Evolutionary conservation across 225 moss, liverwort and hornwort species (phyloP), one percentile per base, ranked within the genome.

Genomic region (Polytrichum formosum): DNA sequence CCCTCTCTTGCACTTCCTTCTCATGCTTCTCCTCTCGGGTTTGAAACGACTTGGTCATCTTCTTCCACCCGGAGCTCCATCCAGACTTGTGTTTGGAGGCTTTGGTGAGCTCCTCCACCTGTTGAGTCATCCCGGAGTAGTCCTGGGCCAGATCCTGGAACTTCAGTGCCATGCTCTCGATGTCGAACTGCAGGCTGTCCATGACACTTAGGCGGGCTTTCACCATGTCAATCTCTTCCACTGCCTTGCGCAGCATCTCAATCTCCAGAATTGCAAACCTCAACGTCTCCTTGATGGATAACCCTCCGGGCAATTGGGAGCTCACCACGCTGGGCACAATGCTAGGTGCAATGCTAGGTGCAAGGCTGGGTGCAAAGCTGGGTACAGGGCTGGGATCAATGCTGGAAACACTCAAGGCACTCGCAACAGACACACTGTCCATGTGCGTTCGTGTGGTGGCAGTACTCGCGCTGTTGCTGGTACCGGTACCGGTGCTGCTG

Each of bases 11-110:
- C 46, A 46, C 46, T 46, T 46, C 46, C 46, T 46, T 46, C 46
- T 46, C 46, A 46, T 46, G 46, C 46, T 46, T 46, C 46, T 46
- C 46, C 46, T 46, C 46, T 16, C 46, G 46, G 1, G 54, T 61
- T 1, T 79, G 70, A 67, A 75, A 79, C 31, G 79, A 62, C 63
- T 79, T 79, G 61, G 63, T 67, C 63, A 75, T 75, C 35, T 75
- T 79, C 71, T 79, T 79, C 79, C 79, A 79, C 27, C 79, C 79
- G 28, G 79, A 79, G 37, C 61, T 79, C 79, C 79, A 79, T 7
- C 71, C 71, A 13, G 33, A 55, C 22, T 74, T 74, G 10, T 79
- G 61, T 70, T 74, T 74, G 28, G 75, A 67, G 33, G 71, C 67
- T 54, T 75, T 79, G 17, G 66, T 75, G 5, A 79, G 53, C 75